A percentile compares a stretch with the other conserved stretches of the same genome.
Conservation (phyloP, 805 yeast species). For the Sugiyamaella boreocaroliniensis region DNA sequence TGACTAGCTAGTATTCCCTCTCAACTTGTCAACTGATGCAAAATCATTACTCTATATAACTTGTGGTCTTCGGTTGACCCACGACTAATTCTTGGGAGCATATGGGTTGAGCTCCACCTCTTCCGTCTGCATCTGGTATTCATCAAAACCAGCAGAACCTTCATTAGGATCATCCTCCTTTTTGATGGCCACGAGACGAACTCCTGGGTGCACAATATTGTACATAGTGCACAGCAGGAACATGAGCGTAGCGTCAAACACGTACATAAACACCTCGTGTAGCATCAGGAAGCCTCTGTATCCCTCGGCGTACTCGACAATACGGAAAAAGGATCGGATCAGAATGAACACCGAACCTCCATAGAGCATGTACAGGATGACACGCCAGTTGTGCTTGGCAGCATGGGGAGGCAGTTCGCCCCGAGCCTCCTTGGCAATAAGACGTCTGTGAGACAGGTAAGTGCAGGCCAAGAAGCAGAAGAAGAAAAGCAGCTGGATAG, state of each 20-base stretch:
- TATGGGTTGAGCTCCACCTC: neutral
- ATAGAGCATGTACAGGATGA: constrained; percentile 17
- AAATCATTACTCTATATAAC: neutral
- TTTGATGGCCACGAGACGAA: constrained; percentile 71
- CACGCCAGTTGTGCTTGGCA: constrained; percentile 1
- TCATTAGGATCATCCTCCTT: constrained; percentile 16
- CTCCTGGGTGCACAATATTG: constrained; percentile 40
- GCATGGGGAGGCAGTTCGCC: neutral
- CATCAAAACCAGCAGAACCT: neutral
- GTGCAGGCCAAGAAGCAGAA: constrained; percentile 48
- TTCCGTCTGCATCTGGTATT: neutral
- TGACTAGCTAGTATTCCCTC: no score
- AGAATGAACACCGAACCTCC: constrained; percentile 47
- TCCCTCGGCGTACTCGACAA: constrained; percentile 64
- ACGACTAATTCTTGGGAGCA: neutral
- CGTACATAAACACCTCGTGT: constrained; percentile 17
- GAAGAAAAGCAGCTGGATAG: constrained; percentile 70
- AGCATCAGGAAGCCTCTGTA: constrained; percentile 51
- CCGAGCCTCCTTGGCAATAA: neutral
- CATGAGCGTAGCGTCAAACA: constrained; percentile 16
- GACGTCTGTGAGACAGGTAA: constrained; percentile 18
- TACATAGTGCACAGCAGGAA: neutral
- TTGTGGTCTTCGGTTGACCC: no score
- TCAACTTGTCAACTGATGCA: no score
- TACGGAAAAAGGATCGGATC: constrained; percentile 65